Evolutionary conservation across 2,329 filamentous ascomycete genomes (phyloP).

Genomic region (Penicillium vulpinum): DNA sequence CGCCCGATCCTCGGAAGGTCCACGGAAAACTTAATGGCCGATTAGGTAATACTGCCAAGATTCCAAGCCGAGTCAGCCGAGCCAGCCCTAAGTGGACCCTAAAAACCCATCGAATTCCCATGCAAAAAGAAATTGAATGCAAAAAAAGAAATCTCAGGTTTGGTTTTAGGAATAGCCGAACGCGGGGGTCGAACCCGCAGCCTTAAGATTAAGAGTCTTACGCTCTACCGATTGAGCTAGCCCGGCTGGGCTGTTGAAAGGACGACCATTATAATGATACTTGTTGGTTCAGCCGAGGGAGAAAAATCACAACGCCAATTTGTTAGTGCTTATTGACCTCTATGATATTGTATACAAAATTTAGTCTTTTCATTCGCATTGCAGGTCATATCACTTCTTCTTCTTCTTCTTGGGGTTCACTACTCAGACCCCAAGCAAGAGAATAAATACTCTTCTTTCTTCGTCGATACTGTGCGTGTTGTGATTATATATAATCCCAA

Average conservation of each 20-base stretch:
- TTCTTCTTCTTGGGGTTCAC: no score
- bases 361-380: neutral
- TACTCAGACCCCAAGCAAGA: no score
- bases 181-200: constrained; percentile 47
- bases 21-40: no score
- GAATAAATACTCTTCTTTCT: no score
- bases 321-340: neutral
- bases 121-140: neutral
- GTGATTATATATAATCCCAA: no score
- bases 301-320: neutral
- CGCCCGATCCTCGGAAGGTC: no score
- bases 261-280: neutral
- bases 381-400: neutral
- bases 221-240: constrained; percentile 53
- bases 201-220: constrained; percentile 53
- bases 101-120: neutral
- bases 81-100: neutral
- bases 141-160: constrained; percentile 12
- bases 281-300: neutral
- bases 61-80: neutral
- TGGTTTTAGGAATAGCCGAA: constrained; percentile 36
- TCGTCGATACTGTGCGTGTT: no score
- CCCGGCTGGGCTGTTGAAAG: constrained; percentile 33
- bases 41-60: neutral
- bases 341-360: neutral